These are phyloP conservation scores for Pythium insidiosum DNA, from an alignment of 352 stramenopile genomes.

Conservation along the genomic window DNA sequence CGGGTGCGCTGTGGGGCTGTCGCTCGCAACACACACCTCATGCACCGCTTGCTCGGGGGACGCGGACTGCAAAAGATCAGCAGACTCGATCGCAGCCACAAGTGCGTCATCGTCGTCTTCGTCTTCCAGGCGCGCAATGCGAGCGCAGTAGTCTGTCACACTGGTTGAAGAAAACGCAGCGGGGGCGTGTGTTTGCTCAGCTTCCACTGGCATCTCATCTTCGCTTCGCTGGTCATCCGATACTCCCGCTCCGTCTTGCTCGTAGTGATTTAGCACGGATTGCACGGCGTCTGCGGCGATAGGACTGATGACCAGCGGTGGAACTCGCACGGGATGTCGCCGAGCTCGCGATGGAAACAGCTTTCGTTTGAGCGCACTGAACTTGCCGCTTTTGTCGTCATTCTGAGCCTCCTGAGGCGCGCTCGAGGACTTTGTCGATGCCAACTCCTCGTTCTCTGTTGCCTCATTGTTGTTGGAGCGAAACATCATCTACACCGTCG, in stretches of 20 bases:
- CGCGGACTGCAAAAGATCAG: conserved; percentile 12
- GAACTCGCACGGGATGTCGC: conserved; percentile 27
- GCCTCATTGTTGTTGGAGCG: conserved; percentile 14
- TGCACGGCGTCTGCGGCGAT: conserved; percentile 11
- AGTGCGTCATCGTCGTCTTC: neutral
- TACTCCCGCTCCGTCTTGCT: conserved; percentile 1
- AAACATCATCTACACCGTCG: conserved; percentile 64
- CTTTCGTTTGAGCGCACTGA: conserved; percentile 44
- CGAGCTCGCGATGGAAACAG: conserved; percentile 45
- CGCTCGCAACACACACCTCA: conserved; percentile 20
- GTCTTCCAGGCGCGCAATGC: no score
- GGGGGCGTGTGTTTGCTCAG: no score
- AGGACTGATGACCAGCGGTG: conserved; percentile 35
- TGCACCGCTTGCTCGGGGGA: conserved; percentile 27
- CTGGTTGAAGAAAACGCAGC: no score
- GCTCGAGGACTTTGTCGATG: no score
- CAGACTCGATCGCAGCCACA: neutral
- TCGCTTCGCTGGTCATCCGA: conserved; percentile 9
- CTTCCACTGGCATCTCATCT: neutral
- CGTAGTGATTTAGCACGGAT: conserved; percentile 5
- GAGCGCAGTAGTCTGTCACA: no score
- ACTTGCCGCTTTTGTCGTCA: conserved; percentile 17
- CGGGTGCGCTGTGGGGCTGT: no score
- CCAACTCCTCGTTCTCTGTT: no score
- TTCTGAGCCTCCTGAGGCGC: no score